These are phyloP conservation scores for Agaricus blazei DNA, from an alignment of 768 basidiomycete species.

Conservation along the genomic window DNA sequence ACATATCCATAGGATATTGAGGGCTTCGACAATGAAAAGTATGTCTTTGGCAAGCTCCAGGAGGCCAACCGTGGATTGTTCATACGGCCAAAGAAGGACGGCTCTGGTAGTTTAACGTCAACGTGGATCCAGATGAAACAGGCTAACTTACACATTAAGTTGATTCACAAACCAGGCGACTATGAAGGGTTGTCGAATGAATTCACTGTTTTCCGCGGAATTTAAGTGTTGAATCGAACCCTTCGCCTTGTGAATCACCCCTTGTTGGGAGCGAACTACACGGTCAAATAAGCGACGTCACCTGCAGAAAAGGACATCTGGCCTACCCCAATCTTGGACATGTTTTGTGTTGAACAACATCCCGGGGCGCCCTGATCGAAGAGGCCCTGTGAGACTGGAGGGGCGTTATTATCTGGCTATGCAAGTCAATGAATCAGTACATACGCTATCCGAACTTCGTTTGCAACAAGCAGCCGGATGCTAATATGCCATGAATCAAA, in stretches of 20 bases:
- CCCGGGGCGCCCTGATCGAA: slow-evolving; percentile 41
- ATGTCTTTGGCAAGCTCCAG: slow-evolving; percentile 65
- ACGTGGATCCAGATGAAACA: not conserved
- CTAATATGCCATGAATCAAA: slow-evolving; percentile 27
- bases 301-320: not conserved
- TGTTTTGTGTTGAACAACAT: slow-evolving; percentile 67
- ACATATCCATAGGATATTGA: slow-evolving; percentile 69
- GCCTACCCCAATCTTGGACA: slow-evolving; percentile 77
- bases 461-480: slow-evolving; percentile 59
- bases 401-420: not conserved
- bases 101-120: slow-evolving; percentile 24
- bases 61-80: slow-evolving; percentile 51
- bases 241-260: slow-evolving; percentile 58
- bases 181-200: slow-evolving; percentile 66
- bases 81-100: slow-evolving; percentile 60
- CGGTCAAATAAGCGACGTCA: not conserved
- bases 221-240: slow-evolving; percentile 46
- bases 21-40: slow-evolving; percentile 55
- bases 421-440: slow-evolving; percentile 20
- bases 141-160: slow-evolving; percentile 46
- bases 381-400: slow-evolving; percentile 28
- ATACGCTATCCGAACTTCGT: slow-evolving; percentile 55
- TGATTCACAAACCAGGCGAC: slow-evolving; percentile 70
- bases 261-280: slow-evolving; percentile 63
- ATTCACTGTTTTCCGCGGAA: slow-evolving; percentile 45